A percentile compares a stretch with the other conserved stretches of the same genome.
Evolutionary conservation across 306 rosid genomes (phyloP).

Genomic region (peach (Prunus persica)): Prunus_persica_NCBIv2 NC_034011.1:4914501-4915000

Average conservation of each 20-base stretch:
- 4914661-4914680: not conserved
- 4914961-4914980: conserved; percentile 54
- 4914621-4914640: not conserved
- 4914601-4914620: not conserved
- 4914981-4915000: conserved; percentile 41
- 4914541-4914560: conserved; percentile 69
- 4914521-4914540: conserved; percentile 77
- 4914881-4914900: conserved; percentile 29
- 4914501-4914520: conserved; percentile 62
- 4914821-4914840: conserved; percentile 80
- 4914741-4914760: not conserved
- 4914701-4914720: not conserved
- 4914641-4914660: too few species aligned
- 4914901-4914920: conserved; percentile 29
- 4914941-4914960: conserved; percentile 52
- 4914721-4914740: not conserved
- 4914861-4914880: conserved; percentile 44
- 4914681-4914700: not conserved
- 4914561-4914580: conserved; percentile 74
- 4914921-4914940: conserved; percentile 54
- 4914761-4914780: conserved; percentile 36
- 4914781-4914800: conserved; percentile 78
- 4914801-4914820: conserved; percentile 69
- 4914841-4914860: conserved; percentile 66
- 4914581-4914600: conserved; percentile 18